phyloP scores from a whole-genome alignment of 768 basidiomycete genomes.

The Gymnopilus dilepis region DNA sequence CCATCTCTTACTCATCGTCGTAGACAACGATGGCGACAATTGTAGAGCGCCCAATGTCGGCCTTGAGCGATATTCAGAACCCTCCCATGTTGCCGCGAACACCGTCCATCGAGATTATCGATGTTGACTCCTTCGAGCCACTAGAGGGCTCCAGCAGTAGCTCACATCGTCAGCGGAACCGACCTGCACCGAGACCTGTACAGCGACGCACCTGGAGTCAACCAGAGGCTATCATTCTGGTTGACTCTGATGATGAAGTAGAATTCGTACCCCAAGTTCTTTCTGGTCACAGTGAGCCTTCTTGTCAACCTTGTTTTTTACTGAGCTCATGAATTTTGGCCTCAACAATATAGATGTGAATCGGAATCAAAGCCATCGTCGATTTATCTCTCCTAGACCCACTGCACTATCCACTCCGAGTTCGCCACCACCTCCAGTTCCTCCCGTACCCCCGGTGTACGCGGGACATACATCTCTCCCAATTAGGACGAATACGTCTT shows the following conservation, averaged over 20 bases:
- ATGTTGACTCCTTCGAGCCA: slow-evolving; percentile 40
- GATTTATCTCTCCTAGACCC: slow-evolving; percentile 44
- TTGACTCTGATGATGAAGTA: slow-evolving; percentile 44
- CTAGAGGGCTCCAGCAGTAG: slow-evolving; percentile 15
- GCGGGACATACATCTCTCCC: slow-evolving; percentile 43
- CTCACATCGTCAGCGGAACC: slow-evolving; percentile 15
- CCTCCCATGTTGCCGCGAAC: slow-evolving; percentile 25
- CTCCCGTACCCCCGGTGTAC: slow-evolving; percentile 47
- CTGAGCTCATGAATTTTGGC: background rate
- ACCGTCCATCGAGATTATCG: slow-evolving; percentile 47
- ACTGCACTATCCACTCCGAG: slow-evolving; percentile 43
- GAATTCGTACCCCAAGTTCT: slow-evolving; percentile 23
- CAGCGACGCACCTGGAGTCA: slow-evolving; percentile 12
- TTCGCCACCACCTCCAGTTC: slow-evolving; percentile 59
- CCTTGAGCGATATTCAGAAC: slow-evolving; percentile 26
- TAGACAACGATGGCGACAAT: slow-evolving; percentile 35
- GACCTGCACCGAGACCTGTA: slow-evolving; percentile 12
- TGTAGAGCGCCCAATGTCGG: slow-evolving; percentile 33
- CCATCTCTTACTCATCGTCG: slow-evolving; percentile 21
- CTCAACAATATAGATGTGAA: slow-evolving; percentile 15
- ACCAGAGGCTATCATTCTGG: slow-evolving; percentile 38
- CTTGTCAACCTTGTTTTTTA: background rate
- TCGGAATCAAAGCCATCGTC: slow-evolving; percentile 20
- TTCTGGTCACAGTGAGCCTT: slow-evolving; percentile 21
- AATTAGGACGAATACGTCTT: slow-evolving; percentile 38